These are phyloP conservation scores for Fistulifera pelliculosa DNA, from an alignment of 108 stramenopile genomes.

Conservation along the genomic window DNA sequence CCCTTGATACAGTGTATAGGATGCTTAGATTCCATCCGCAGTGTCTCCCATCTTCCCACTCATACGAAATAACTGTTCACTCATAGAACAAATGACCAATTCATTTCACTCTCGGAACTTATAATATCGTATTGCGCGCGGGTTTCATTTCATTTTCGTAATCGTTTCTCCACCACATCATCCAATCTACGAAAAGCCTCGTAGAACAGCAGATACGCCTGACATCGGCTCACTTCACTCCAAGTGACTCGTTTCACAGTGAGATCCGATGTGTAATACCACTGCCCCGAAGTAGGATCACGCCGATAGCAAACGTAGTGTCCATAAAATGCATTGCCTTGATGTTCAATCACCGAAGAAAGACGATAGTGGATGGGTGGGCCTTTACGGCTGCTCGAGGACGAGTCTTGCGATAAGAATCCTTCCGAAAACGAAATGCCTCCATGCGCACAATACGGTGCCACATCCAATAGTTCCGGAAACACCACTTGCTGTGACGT, in stretches of 20 bases:
- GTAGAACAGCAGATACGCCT: conserved; percentile 85
- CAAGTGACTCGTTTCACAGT: conserved; percentile 37
- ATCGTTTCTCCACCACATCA: neutral
- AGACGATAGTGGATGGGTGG: conserved; percentile 35
- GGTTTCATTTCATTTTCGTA: neutral
- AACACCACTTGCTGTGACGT: conserved; percentile 53
- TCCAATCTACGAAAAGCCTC: conserved; percentile 15
- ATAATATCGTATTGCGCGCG: neutral
- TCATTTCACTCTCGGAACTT: neutral
- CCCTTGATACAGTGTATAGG: conserved; percentile 18
- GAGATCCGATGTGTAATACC: conserved; percentile 62
- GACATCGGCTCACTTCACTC: conserved; percentile 51
- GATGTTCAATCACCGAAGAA: conserved; percentile 68
- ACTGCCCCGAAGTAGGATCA: conserved; percentile 17
- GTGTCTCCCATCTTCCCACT: conserved; percentile 9
- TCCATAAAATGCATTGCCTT: conserved; percentile 60
- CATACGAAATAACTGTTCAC: neutral
- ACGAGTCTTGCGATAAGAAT: neutral
- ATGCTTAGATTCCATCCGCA: conserved; percentile 13
- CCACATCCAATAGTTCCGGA: conserved; percentile 45
- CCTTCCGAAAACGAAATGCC: conserved; percentile 15
- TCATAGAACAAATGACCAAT: neutral
- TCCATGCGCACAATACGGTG: conserved; percentile 56
- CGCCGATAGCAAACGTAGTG: conserved; percentile 73
- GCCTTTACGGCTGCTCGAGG: neutral